Evolutionary conservation across 2,329 filamentous ascomycete species (phyloP).

Genomic region (Cryoendolithus antarcticus): DNA sequence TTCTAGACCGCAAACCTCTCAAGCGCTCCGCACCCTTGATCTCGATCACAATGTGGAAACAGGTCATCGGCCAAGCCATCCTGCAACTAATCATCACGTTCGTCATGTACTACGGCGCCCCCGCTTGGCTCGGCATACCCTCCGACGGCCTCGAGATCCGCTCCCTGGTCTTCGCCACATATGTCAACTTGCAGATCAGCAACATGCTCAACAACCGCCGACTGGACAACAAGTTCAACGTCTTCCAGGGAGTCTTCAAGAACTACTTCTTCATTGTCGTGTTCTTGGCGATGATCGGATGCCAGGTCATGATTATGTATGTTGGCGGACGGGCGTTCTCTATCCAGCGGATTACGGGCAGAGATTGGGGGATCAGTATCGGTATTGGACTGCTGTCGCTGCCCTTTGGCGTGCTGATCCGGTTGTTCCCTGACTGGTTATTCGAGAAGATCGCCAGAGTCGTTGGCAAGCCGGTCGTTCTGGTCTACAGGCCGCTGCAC

Average conservation of each 20-base stretch:
- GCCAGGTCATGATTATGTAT: conserved; percentile 81
- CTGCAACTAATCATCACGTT: conserved; percentile 76
- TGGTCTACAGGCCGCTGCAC: conserved; percentile 1
- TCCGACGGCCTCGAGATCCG: conserved; percentile 43
- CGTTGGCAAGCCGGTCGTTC: conserved; percentile 1
- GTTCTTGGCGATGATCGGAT: conserved; percentile 73
- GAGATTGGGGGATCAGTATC: conserved; percentile 80
- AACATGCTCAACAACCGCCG: conserved; percentile 96
- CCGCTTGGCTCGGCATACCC: conserved; percentile 47
- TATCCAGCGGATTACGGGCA: conserved; percentile 54
- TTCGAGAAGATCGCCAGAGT: conserved; percentile 27
- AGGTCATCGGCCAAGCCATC: conserved; percentile 86
- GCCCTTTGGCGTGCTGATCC: conserved; percentile 68
- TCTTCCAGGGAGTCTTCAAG: conserved; percentile 73
- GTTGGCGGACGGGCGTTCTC: conserved; percentile 73
- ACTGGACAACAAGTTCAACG: conserved; percentile 88
- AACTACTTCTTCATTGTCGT: conserved; percentile 88
- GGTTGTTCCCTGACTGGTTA: conserved; percentile 65
- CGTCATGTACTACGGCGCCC: conserved; percentile 66
- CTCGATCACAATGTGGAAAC: conserved; percentile 97
- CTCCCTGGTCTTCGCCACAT: conserved; percentile 91
- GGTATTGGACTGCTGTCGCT: conserved; percentile 72
- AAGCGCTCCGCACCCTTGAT: conserved; percentile 65
- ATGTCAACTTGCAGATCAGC: conserved; percentile 99
- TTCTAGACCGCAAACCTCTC: conserved; percentile 68